A percentile compares a stretch with the other conserved stretches of the same genome.
These are phyloP conservation scores for Populus tomentosa DNA, from an alignment of 441 rosid species.

Conservation along the genomic window DNA sequence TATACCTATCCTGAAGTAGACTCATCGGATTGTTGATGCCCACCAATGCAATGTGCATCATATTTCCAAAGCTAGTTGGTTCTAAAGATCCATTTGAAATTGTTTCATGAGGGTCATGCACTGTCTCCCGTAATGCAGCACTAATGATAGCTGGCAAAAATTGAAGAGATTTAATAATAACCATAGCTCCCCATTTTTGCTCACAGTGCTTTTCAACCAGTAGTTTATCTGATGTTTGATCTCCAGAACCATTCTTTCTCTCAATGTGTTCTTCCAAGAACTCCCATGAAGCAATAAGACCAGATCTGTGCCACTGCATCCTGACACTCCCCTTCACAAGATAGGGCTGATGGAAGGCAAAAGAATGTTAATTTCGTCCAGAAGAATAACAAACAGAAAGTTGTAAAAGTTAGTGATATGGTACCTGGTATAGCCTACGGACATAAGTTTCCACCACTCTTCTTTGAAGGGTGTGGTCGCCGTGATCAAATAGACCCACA, in stretches of 20 bases:
- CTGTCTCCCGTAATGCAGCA: constrained; percentile 83
- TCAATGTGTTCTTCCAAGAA: constrained; percentile 88
- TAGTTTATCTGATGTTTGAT: constrained; percentile 42
- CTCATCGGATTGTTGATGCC: constrained; percentile 99
- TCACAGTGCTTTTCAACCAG: constrained; percentile 71
- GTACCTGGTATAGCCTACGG: constrained; percentile 95
- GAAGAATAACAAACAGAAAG: constrained; percentile 3
- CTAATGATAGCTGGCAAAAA: constrained; percentile 64
- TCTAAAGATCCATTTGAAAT: constrained; percentile 34
- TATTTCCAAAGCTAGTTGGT: constrained; percentile 63
- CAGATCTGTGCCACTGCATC: constrained; percentile 99
- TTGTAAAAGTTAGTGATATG: background rate
- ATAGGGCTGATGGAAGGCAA: constrained; percentile 68
- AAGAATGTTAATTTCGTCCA: constrained; percentile 16
- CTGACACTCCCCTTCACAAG: constrained; percentile 92
- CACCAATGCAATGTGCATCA: constrained; percentile 96
- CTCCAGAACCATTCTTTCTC: constrained; percentile 59
- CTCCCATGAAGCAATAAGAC: constrained; percentile 99
- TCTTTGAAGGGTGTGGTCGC: constrained; percentile 98
- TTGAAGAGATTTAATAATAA: constrained; percentile 89
- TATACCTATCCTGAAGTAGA: constrained; percentile 95
- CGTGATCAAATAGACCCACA: constrained; percentile 96
- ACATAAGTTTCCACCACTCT: constrained; percentile 98
- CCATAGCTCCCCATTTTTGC: constrained; percentile 99
- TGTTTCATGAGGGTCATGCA: constrained; percentile 51